These are phyloP conservation scores for Prunus armeniaca DNA, from an alignment of 306 rosid genomes.

Conservation along the genomic window DNA sequence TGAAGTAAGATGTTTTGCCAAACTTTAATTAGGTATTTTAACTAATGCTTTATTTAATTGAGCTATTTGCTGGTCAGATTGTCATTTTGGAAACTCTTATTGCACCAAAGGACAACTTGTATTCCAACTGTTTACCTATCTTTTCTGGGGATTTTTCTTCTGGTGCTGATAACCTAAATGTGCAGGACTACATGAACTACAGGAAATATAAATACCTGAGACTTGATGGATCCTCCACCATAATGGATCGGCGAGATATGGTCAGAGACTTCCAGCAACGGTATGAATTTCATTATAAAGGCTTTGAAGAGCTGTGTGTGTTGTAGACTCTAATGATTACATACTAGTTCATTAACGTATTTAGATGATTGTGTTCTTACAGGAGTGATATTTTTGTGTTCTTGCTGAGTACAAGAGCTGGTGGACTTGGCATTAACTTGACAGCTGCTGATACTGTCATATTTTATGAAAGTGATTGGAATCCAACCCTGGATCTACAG, in stretches of 20 bases:
- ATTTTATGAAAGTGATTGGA: slow-evolving; percentile 99
- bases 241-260: slow-evolving; percentile 97
- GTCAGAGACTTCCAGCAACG: slow-evolving; percentile 93
- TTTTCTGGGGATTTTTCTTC: background rate
- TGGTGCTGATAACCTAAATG: slow-evolving; percentile 14
- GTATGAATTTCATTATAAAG: slow-evolving; percentile 36
- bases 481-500: slow-evolving; percentile 94
- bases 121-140: background rate
- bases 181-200: slow-evolving; percentile 98
- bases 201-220: slow-evolving; percentile 88
- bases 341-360: background rate
- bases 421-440: slow-evolving; percentile 98
- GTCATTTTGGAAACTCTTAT: slow-evolving; percentile 5
- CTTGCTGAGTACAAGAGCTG: slow-evolving; percentile 97
- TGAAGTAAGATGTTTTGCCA: background rate
- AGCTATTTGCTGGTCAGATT: background rate
- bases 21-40: background rate
- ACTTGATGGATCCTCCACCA: slow-evolving; percentile 95
- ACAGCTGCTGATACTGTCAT: slow-evolving; percentile 99
- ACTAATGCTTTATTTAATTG: background rate
- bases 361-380: slow-evolving; percentile 29
- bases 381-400: slow-evolving; percentile 94
- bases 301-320: background rate
- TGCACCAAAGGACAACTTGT: background rate
- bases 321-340: background rate